Conservation (phyloP, 768 basidiomycete genomes). For the Mycena leptocephala region DNA sequence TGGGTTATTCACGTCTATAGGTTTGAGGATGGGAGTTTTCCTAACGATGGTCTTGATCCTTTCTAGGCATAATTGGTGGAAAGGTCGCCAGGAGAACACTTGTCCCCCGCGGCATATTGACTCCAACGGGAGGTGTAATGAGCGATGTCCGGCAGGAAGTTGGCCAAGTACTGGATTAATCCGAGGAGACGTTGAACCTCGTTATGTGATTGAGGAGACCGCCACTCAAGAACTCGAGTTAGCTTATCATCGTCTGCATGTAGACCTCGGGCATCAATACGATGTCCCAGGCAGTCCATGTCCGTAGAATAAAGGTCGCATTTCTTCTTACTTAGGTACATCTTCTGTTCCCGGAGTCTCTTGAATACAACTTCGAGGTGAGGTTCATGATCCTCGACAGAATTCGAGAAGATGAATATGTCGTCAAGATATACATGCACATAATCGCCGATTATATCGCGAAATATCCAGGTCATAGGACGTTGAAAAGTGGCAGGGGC, state of each 20-base stretch:
- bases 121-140: conserved; percentile 1
- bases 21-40: neutral
- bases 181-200: neutral
- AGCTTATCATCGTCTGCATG: conserved; percentile 42
- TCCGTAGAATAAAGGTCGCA: conserved; percentile 48
- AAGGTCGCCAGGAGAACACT: neutral
- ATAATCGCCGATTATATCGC: conserved; percentile 52
- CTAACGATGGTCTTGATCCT: too few species aligned
- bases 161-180: neutral
- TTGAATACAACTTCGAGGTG: conserved; percentile 52
- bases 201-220: neutral
- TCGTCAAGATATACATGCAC: conserved; percentile 33
- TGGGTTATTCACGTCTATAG: neutral
- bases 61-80: too few species aligned
- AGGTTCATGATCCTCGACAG: conserved; percentile 43
- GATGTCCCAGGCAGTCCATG: conserved; percentile 38
- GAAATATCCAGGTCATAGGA: conserved; percentile 59
- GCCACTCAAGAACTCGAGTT: neutral
- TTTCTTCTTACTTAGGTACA: conserved; percentile 49
- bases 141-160: conserved; percentile 5
- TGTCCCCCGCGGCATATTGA: neutral
- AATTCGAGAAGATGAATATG: conserved; percentile 53
- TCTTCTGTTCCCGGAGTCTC: conserved; percentile 38
- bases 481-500: conserved; percentile 64
- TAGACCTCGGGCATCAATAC: conserved; percentile 47